Evolutionary conservation across 2,329 filamentous ascomycete genomes (phyloP), one percentile per base, ranked within the genome.

Genomic region (Botrytis sinoallii): DNA sequence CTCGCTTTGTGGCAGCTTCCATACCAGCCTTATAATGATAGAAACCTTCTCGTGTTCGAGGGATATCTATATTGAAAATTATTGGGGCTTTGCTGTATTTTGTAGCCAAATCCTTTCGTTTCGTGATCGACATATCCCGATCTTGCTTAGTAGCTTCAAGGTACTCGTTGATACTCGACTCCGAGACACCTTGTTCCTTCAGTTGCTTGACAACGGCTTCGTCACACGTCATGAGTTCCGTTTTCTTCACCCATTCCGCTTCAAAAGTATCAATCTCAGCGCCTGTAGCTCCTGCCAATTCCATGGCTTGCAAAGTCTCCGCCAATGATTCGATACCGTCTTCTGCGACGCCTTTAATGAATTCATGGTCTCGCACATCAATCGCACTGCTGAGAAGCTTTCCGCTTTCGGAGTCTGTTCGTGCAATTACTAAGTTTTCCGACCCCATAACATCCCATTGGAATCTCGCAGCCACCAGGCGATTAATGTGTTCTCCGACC

Each of bases 391-490:
- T 97, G 72, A 99, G 87, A 35, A 99, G 88, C 82, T 91, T 95
- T 64, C 95, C 96, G 75, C 93, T 97, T 83, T 98, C 96, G 0
- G 94, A 97, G 83, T 99, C 96, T 1, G 96, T 98, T 74, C 96
- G 91, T 4, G 96, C 96, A 81, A 99, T 96, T 60, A 98, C 90
- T 6, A 98, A 87, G 82, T 97, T 98, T 85, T 99, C 96, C 70
- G 90, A 91, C 65, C 95, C 96, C 95, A 99, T 98, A 78, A 98
- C 87, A 80, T 99, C 96, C 95, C 95, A 99, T 81, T 99, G 96
- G 85, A 97, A 98, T 74, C 96, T 91, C 4, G 95, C 91, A 2
- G 96, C 95, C 32, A 94, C 91, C 7, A 99, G 89, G 42, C 96
- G 91, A 85, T 97, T 98, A 86, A 98, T 97, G 85, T 99, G 96